Evolutionary conservation across 2,329 filamentous ascomycete species (phyloP).

Genomic region (Raffaelea albimanens): DNA sequence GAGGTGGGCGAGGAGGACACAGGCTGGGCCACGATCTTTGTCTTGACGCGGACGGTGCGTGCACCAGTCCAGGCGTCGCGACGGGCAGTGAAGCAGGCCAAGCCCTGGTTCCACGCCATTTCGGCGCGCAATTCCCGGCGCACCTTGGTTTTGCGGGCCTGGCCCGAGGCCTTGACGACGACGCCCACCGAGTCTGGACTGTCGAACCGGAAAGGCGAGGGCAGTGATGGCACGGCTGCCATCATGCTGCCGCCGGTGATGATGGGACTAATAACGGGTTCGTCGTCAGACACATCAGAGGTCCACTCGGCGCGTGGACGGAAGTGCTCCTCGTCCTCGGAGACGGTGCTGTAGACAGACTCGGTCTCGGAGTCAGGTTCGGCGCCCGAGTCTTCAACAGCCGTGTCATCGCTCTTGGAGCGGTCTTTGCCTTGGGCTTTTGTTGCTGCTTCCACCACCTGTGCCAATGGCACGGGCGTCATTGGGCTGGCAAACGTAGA

Average conservation of each 20-base stretch:
- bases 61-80: slow-evolving; percentile 83
- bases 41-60: slow-evolving; percentile 44
- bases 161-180: slow-evolving; percentile 28
- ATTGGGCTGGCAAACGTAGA: slow-evolving; percentile 8
- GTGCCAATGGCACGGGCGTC: neutral
- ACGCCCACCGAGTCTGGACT: slow-evolving; percentile 36
- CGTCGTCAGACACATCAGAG: slow-evolving; percentile 46
- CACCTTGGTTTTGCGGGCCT: slow-evolving; percentile 44
- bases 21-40: slow-evolving; percentile 29
- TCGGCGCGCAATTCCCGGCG: slow-evolving; percentile 52
- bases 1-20: slow-evolving; percentile 30
- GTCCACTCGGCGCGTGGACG: slow-evolving; percentile 45
- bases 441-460: neutral
- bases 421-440: neutral
- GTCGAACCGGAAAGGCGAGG: slow-evolving; percentile 42
- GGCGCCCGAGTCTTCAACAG: slow-evolving; percentile 20
- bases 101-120: slow-evolving; percentile 68
- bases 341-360: slow-evolving; percentile 48
- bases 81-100: slow-evolving; percentile 68
- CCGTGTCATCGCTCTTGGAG: neutral
- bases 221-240: slow-evolving; percentile 12
- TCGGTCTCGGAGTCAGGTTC: slow-evolving; percentile 33
- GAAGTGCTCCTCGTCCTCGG: slow-evolving; percentile 43
- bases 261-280: slow-evolving; percentile 16
- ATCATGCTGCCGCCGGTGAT: neutral